phyloP scores from a whole-genome alignment of 352 stramenopile species.

The Globisporangium megalacanthum region DNA sequence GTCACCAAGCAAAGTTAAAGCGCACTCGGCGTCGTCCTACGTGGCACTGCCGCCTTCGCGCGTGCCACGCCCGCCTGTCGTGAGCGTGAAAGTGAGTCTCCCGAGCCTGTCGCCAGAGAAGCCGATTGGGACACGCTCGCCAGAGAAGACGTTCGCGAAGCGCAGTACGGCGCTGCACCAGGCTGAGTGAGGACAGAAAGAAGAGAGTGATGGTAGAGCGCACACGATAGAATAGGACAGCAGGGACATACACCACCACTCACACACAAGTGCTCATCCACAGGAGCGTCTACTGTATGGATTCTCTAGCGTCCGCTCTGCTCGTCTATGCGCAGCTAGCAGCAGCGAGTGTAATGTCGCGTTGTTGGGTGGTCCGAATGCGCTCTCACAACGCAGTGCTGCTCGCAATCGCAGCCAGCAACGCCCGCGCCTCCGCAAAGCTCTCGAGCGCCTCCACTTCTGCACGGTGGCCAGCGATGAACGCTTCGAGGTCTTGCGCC shows the following conservation, averaged over 20 bases:
- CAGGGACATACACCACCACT: too few relatives aligned
- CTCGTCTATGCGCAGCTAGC: background rate
- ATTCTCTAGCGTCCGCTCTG: background rate
- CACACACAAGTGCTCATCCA: too few relatives aligned
- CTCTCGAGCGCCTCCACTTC: constrained; percentile 34
- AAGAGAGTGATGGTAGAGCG: background rate
- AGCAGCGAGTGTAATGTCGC: background rate
- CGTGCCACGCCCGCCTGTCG: background rate
- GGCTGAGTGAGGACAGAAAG: background rate
- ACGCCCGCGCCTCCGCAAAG: constrained; percentile 40
- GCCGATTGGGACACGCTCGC: constrained; percentile 25
- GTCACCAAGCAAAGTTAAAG: constrained; percentile 8
- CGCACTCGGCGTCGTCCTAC: constrained; percentile 8
- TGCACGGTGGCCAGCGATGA: constrained; percentile 32
- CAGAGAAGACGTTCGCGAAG: constrained; percentile 31
- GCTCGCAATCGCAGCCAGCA: constrained; percentile 34
- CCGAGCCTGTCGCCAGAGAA: constrained; percentile 60
- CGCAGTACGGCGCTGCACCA: constrained; percentile 8
- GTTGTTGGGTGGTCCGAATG: too few relatives aligned
- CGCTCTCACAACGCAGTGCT: constrained; percentile 14
- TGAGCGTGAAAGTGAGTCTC: constrained; percentile 31
- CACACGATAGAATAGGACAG: too few relatives aligned
- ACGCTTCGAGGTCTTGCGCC: constrained; percentile 42
- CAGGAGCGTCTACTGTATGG: too few relatives aligned
- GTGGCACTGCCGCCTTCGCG: constrained; percentile 2